Percentiles rank a stretch among this genome's conserved stretches.
Evolutionary conservation across 2,329 filamentous ascomycete species (phyloP).

Genomic region (Sphaceloma murrayae): DNA sequence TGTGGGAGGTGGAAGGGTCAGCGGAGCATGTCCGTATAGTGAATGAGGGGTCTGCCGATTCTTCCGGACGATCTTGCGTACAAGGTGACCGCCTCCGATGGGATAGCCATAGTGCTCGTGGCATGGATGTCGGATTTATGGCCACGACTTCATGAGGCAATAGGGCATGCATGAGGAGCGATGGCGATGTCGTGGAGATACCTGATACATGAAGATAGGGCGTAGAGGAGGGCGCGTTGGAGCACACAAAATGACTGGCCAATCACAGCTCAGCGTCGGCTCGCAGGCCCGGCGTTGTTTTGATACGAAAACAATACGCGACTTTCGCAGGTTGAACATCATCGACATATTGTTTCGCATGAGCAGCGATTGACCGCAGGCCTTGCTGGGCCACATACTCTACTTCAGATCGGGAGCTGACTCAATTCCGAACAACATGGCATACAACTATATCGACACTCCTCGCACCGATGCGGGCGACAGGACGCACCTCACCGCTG

Average conservation of each 20-base stretch:
- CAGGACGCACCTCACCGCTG: constrained; percentile 54
- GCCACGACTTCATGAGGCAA: too few relatives aligned
- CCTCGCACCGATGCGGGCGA: constrained; percentile 78
- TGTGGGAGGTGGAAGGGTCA: not conserved
- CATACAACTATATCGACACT: constrained; percentile 57
- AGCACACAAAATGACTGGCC: not conserved
- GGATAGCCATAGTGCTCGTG: too few relatives aligned
- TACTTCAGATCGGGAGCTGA: not conserved
- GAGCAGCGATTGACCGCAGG: constrained; percentile 3
- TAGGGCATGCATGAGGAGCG: too few relatives aligned
- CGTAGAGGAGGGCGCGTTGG: not conserved
- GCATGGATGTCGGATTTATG: too few relatives aligned
- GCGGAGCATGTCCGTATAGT: not conserved
- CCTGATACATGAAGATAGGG: too few relatives aligned
- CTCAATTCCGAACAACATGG: constrained; percentile 32
- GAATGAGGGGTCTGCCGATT: constrained; percentile 14
- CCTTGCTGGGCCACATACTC: constrained; percentile 13
- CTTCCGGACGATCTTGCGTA: constrained; percentile 9
- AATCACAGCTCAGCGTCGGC: not conserved
- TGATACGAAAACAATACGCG: constrained; percentile 4
- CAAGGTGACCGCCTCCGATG: too few relatives aligned
- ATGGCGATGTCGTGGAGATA: too few relatives aligned
- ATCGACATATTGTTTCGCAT: constrained; percentile 12
- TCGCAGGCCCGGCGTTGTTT: too few relatives aligned
- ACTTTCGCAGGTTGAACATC: too few relatives aligned